Evolutionary conservation across 2,329 filamentous ascomycete species (phyloP).

Genomic region (Xylariaceae sp.): DNA sequence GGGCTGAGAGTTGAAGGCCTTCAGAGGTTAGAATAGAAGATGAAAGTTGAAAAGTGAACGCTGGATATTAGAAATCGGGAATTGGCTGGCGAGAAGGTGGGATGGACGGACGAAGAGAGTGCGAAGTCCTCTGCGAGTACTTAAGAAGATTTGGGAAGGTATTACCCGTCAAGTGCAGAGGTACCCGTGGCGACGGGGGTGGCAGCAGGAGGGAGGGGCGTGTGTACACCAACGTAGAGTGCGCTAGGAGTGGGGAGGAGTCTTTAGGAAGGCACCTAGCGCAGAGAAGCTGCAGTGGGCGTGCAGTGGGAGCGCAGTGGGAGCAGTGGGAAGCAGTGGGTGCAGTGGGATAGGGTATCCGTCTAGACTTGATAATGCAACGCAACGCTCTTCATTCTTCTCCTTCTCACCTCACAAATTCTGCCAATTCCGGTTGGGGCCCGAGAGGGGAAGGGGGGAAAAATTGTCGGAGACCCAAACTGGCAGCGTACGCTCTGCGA

Average conservation of each 20-base stretch:
- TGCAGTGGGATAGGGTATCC: constrained; percentile 9
- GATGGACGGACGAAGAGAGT: not conserved
- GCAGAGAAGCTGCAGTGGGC: not conserved
- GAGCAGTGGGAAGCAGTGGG: not conserved
- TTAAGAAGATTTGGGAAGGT: not conserved
- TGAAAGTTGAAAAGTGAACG: constrained; percentile 1
- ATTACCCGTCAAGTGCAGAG: not conserved
- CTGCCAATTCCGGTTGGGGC: not conserved
- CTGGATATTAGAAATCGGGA: constrained; percentile 6
- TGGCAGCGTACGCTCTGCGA: not conserved
- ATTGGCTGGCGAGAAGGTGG: not conserved
- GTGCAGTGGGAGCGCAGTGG: not conserved
- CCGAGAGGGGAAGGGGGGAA: not conserved
- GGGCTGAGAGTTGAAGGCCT: not conserved
- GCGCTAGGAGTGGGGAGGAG: not conserved
- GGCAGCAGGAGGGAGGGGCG: constrained; percentile 5
- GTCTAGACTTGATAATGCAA: constrained; percentile 14
- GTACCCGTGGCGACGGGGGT: constrained; percentile 5
- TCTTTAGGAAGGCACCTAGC: no score
- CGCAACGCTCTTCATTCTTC: constrained; percentile 14
- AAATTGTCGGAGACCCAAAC: not conserved
- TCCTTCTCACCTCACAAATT: constrained; percentile 1
- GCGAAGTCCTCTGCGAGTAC: not conserved
- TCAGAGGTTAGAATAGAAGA: not conserved
- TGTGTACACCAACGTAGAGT: no score